Base-by-base conservation (phyloP, 2,329 filamentous ascomycete species). In the Aureobasidium uvarum region DNA sequence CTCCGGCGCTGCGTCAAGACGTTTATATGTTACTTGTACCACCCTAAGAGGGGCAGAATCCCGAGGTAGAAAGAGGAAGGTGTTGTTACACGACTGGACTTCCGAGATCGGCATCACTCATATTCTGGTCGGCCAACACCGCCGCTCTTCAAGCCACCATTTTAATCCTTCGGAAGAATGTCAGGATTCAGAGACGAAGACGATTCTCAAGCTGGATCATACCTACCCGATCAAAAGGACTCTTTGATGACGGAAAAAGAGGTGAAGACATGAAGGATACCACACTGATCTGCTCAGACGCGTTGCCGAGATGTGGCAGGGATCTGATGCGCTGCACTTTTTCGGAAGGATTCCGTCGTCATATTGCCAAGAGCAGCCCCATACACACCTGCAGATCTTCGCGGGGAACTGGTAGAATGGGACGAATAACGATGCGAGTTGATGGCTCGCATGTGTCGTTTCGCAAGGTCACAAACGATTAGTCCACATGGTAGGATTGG, bases 301-400 rank as follows among this genome's bases (percentile, higher is more conserved):
- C 39, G n/a, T 45, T 31, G 46, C 46, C 23, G n/a, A 41, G 38
- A 39, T 14, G 20, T 14, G 39, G 11, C 20, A 25, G 18, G 38
- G 20, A 18, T 56, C 18, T 20, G 16, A 18, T 59, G 55, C 28
- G 55, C 41, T 20, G 20, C 28, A 59, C 46, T 31, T n/a, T 39
- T 41, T n/a, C 46, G 59, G 59, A 20, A 51, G 59, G 46, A 62
- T 62, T 62, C 59, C 59, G 36, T 25, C 46, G 33, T 52, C 59
- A 62, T 55, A 39, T 62, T 33, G 59, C 59, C 59, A 62, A 62
- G 59, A 25, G 50, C 33, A 23, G 38, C 48, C 50, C 50, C 60
- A 55, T 64, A 46, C 60, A 33, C 13, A 52, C 25, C n/a, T 64
- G 60, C 50, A 45, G 48, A 64, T 64, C 60, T 58, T 58, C 43